These are phyloP conservation scores for Pichia sp. DNA, from an alignment of 1,139 yeast species.

Conservation along the genomic window DNA sequence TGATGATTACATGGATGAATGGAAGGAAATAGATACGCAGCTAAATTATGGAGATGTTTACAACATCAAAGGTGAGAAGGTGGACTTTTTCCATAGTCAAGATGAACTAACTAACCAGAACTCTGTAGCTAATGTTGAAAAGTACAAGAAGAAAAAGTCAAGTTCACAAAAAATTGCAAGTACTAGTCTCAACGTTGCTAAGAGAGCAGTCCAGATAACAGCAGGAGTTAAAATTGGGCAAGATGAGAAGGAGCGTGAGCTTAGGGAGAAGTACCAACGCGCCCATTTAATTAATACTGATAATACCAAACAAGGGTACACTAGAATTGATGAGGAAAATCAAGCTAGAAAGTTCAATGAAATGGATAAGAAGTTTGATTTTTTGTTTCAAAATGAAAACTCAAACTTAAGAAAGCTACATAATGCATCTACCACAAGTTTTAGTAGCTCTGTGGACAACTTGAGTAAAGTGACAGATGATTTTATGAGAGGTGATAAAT, in stretches of 20 bases:
- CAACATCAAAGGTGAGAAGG: constrained; percentile 44
- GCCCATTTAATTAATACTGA: constrained; percentile 13
- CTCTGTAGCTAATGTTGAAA: constrained; percentile 7
- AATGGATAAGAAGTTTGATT: constrained; percentile 78
- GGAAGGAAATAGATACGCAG: constrained; percentile 50
- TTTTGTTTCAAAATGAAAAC: constrained; percentile 47
- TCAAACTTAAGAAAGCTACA: constrained; percentile 26
- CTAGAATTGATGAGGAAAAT: constrained; percentile 80
- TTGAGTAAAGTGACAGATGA: constrained; percentile 19
- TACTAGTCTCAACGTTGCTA: constrained; percentile 73
- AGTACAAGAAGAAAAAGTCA: constrained; percentile 15
- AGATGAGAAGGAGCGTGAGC: constrained; percentile 8
- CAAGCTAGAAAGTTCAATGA: constrained; percentile 75
- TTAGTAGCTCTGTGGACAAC: constrained; percentile 12
- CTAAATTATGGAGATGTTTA: constrained; percentile 42
- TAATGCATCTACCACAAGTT: constrained; percentile 9
- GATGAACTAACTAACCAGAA: constrained; percentile 15
- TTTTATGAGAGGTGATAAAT: constrained; percentile 15
- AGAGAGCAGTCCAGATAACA: constrained; percentile 43
- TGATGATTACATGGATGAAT: constrained; percentile 28
- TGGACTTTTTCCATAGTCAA: constrained; percentile 29
- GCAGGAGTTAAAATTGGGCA: constrained; percentile 12
- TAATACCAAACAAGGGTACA: constrained; percentile 49
- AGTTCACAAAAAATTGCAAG: constrained; percentile 23
- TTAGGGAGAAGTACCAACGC: constrained; percentile 10